A percentile compares a stretch with the other conserved stretches of the same genome.
phyloP scores from a whole-genome alignment of 2,329 filamentous ascomycete genomes.

The Neurospora sp. region DNA sequence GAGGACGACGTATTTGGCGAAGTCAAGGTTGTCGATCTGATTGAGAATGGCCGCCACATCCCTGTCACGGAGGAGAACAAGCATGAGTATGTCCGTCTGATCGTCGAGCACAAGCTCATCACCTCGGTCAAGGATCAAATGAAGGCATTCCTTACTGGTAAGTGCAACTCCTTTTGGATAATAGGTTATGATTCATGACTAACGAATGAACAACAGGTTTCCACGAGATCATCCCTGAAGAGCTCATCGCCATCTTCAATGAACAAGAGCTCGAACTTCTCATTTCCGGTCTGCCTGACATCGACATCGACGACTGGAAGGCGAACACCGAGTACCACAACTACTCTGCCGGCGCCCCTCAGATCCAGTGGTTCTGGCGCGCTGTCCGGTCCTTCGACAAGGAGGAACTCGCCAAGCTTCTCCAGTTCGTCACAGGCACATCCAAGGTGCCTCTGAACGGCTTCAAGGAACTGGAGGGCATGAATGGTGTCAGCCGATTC shows the following conservation, averaged over 20 bases:
- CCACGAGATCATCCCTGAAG: constrained; percentile 94
- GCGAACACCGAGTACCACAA: constrained; percentile 98
- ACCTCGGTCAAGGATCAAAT: constrained; percentile 91
- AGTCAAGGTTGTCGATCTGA: constrained; percentile 75
- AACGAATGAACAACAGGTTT: constrained; percentile 50
- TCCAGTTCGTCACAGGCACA: constrained; percentile 97
- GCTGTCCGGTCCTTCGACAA: constrained; percentile 96
- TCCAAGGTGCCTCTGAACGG: constrained; percentile 97
- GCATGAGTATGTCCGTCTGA: constrained; percentile 88
- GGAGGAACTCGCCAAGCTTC: constrained; percentile 91
- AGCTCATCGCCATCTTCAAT: constrained; percentile 94
- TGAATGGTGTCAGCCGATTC: constrained; percentile 97
- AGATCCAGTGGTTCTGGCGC: constrained; percentile 99
- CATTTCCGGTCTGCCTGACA: constrained; percentile 93
- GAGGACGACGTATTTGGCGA: constrained; percentile 93
- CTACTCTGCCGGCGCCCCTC: constrained; percentile 85
- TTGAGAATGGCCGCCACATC: constrained; percentile 81
- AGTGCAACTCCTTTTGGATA: constrained; percentile 15
- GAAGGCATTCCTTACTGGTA: constrained; percentile 80
- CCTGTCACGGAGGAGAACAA: constrained; percentile 97
- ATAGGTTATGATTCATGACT: constrained; percentile 7
- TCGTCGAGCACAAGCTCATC: constrained; percentile 88
- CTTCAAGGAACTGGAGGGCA: constrained; percentile 97
- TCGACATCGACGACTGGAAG: constrained; percentile 98
- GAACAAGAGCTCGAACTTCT: constrained; percentile 94